Base-by-base conservation (phyloP, 495 filamentous ascomycete species). In the Talaromyces ruber region DNA sequence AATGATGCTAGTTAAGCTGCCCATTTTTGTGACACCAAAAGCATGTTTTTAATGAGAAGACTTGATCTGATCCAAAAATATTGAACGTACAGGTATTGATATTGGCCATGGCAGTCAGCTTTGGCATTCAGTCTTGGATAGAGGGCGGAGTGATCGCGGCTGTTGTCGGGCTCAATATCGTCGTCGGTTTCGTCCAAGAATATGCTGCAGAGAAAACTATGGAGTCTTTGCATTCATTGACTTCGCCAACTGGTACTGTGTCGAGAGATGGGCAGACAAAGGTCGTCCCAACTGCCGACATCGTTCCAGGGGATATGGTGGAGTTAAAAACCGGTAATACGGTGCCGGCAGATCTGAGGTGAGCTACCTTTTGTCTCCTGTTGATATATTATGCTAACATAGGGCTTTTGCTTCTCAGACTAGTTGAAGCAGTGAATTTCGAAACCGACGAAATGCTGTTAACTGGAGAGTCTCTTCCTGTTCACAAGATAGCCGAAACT, bases 241-340 rank as follows among this genome's bases (percentile, higher is more conserved):
- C 81, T 84, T 57, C 80, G 85, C 67, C 80, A 87, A 32, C 69
- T 77, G 34, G 79, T 90, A 89, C 87, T 62, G 85, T 87, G 8
- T 77, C 88, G 62, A 84, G 89, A 12, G 89, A 86, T 6, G 89
- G 86, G 32, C 84, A 80, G 66, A 82, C 82, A 3, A 77, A 77
- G 34, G 82, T 86, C 68, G 83, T 93, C 39, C 87, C 85, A 1
- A 83, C 93, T 24, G 82, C 85, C 65, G 87, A 91, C 60, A 71
- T 95, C 43, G 75, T 92, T 5, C 89, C 86, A 21, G 90, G 90
- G 18, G 90, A 93, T 70, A 79, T 95, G 18, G 73, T 92, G 14
- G 82, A 87, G 62, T 71, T 93, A 21, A 87, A 90, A 64, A 87
- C 88, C 24, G 90, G 90, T 52, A 88, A 95, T 69, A 80, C 92